Base-by-base conservation (phyloP, 805 yeast species). In the Ogataea degrootiae region DNA sequence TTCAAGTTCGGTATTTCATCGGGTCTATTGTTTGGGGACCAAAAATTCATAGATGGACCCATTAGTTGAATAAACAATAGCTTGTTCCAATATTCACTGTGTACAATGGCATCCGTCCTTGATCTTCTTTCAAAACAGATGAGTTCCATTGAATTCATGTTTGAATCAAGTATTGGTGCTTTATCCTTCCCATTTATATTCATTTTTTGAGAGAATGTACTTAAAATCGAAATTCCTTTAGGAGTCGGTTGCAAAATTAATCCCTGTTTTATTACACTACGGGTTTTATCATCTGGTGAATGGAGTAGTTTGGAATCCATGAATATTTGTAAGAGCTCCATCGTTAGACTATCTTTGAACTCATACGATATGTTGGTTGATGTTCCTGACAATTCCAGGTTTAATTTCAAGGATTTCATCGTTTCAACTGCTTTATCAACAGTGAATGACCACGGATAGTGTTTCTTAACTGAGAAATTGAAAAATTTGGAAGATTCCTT, bases 161-260 rank as follows among this genome's bases (percentile, higher is more conserved):
- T 66, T 0, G 90, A 78, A 4, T 59, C 58, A 21, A 88, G 47
- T 12, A 64, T 58, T 4, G 48, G 51, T 4, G 68, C 63, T n/a
- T 42, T 42, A n/a, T 37, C 57, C 0, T 54, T 47, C 1, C 57
- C 63, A 40, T 67, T 71, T 42, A 82, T 62, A 0, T 90, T 95
- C 41, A 74, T 63, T 38, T 70, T 76, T 43, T 72, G 69, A 51
- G 85, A 80, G 61, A 83, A 88, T 16, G 72, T 69, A 43, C 79
- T 80, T 2, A 91, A 64, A 0, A 88, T 59, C 0, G 89, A 82
- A 7, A 89, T 80, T 1, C 97, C 98, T 59, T 92, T 92, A 0
- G 97, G 90, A 0, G 97, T 88, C 4, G 96, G 96, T 60, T 92
- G 97, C 29, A 88, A 60, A 2, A 70, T 50, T 0, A 72, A 68